Evolutionary conservation across 768 basidiomycete species (phyloP).

Genomic region (Multifurca ochricompacta): DNA sequence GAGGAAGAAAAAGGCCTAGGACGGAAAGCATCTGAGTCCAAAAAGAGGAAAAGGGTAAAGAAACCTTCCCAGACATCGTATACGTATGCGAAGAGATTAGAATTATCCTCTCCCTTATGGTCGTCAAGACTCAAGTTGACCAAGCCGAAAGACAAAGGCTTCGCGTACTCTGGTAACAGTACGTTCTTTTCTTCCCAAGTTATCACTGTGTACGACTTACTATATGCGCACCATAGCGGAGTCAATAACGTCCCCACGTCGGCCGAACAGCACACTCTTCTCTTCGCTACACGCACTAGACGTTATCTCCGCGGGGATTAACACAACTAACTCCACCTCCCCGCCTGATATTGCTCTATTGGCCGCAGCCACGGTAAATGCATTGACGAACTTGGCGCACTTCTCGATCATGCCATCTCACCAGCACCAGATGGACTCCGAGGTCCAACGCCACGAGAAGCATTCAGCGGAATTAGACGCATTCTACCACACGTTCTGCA

Average conservation of each 20-base stretch:
- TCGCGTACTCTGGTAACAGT: background rate
- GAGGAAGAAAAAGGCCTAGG: background rate
- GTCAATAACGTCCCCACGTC: background rate
- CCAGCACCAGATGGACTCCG: background rate
- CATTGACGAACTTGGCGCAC: background rate
- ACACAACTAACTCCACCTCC: background rate
- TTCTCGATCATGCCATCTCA: constrained; percentile 4
- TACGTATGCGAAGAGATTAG: background rate
- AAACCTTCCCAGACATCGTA: background rate
- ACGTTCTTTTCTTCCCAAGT: background rate
- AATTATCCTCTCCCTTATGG: background rate
- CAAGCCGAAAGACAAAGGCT: background rate
- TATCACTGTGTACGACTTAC: background rate
- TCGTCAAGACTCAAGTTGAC: too few relatives aligned
- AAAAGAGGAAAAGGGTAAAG: background rate
- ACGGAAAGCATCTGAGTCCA: background rate
- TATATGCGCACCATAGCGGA: background rate
- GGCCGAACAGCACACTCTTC: background rate
- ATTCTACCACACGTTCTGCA: constrained; percentile 1
- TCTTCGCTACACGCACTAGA: constrained; percentile 11
- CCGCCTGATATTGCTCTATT: background rate
- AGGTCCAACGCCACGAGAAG: constrained; percentile 1
- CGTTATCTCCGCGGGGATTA: background rate
- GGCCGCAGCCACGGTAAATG: constrained; percentile 1
- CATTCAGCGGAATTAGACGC: background rate